Base-by-base conservation (phyloP, 352 stramenopile genomes). In the Globisporangium cystogenes region DNA sequence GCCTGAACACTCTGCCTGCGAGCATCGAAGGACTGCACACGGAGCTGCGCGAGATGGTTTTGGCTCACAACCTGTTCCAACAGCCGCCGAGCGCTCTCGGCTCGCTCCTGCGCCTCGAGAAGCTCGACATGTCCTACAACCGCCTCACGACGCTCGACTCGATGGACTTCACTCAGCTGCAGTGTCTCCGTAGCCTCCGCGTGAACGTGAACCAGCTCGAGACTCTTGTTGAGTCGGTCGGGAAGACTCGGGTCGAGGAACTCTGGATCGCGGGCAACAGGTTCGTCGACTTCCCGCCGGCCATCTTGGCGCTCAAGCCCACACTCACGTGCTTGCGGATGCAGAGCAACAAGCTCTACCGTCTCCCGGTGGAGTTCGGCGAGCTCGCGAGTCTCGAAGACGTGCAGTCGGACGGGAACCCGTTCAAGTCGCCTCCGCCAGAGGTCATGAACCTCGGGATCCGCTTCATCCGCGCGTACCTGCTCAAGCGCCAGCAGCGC, bases 51-150 rank as follows among this genome's bases (percentile, higher is more conserved):
- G 62, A 85, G 14, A 23, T 87, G 14, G 42, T 75, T 7, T 35
- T 85, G 7, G 55, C 76, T 1, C 81, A 91, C 60, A 91, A 91
- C 40, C 68, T 73, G 5, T 58, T 91, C 0, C 27, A 37, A 4
- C 56, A 55, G 23, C 60, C 67, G 3, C 68, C 77, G 4, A 29
- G 31, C 14, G 45, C 46, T 1, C 26, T 91, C 7, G 60, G 66
- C 12, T 54, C 41, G 1, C 53, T 89, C 0, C 26, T 43, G 0
- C 4, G 53, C 0, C 55, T 91, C 5, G 53, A 82, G 24, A 54
- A 62, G 26, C 58, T 91, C 1, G 74, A 91, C n/a, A 16, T 91
- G 44, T 86, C 77, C 18, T 83, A 85, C 60, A 91, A 91, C 45
- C 70, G 63, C 6, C 66, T 91, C 23, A 55, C 59, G 39, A 70